phyloP scores from a whole-genome alignment of 2,329 filamentous ascomycete genomes.

The Pochonia chlamydosporia region DNA sequence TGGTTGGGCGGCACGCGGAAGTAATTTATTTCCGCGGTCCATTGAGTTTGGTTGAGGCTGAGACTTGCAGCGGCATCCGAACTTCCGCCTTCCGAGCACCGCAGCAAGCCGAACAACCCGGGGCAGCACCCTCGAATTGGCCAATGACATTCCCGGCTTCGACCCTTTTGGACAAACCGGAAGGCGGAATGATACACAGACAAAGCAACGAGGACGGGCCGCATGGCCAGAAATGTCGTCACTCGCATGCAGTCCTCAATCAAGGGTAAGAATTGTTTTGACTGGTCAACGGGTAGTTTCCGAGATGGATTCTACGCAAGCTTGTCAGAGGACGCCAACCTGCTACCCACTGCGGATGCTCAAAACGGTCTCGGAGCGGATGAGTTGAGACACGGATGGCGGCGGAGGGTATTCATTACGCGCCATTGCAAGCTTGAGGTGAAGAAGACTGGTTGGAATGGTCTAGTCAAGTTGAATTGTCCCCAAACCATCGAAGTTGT shows the following conservation, averaged over 20 bases:
- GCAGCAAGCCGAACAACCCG: slow-evolving; percentile 4
- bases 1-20: too few relatives aligned
- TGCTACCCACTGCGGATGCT: neutral
- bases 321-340: too few relatives aligned
- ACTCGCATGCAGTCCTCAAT: neutral
- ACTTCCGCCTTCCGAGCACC: slow-evolving; percentile 20
- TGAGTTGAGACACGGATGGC: neutral
- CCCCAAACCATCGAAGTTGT: too few relatives aligned
- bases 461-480: too few relatives aligned
- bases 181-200: slow-evolving; percentile 1
- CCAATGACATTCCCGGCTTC: neutral
- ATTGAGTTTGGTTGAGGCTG: neutral
- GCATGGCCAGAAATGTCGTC: neutral
- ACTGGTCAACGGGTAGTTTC: too few relatives aligned
- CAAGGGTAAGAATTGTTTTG: too few relatives aligned
- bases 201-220: too few relatives aligned
- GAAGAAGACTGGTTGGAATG: too few relatives aligned
- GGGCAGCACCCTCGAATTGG: neutral
- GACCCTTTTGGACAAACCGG: slow-evolving; percentile 5
- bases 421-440: too few relatives aligned
- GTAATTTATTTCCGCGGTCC: neutral
- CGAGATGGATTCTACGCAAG: too few relatives aligned
- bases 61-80: slow-evolving; percentile 16
- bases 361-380: neutral
- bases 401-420: neutral